Evolutionary conservation across 2,329 filamentous ascomycete genomes (phyloP).

Genomic region (Cladosporium sp.): DNA sequence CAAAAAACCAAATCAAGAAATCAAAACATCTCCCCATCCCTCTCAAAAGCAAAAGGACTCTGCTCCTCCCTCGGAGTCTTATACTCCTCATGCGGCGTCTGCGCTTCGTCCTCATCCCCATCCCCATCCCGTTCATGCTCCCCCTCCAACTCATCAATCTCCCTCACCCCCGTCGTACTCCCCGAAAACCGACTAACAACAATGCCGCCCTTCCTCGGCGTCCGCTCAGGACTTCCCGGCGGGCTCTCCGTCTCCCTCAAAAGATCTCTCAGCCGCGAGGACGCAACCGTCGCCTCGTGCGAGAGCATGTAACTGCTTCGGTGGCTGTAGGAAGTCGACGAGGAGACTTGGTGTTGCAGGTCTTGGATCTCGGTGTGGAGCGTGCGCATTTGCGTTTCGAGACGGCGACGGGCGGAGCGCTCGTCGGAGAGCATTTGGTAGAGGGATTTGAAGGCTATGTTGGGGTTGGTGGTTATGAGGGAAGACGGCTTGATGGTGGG

Average conservation of each 20-base stretch:
- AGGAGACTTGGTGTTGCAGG: constrained; percentile 31
- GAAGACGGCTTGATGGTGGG: constrained; percentile 1
- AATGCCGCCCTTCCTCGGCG: constrained; percentile 1
- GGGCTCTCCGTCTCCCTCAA: constrained; percentile 23
- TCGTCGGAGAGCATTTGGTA: constrained; percentile 36
- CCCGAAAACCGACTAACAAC: constrained; percentile 6
- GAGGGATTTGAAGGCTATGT: constrained; percentile 29
- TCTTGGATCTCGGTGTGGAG: constrained; percentile 27
- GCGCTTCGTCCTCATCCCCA: constrained; percentile 18
- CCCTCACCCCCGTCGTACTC: constrained; percentile 15
- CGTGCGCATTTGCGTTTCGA: constrained; percentile 28
- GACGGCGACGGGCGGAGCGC: constrained; percentile 30
- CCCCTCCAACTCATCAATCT: constrained; percentile 25
- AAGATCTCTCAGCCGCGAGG: constrained; percentile 21
- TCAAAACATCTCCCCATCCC: constrained; percentile 24
- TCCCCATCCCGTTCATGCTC: constrained; percentile 7
- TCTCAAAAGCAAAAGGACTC: constrained; percentile 18
- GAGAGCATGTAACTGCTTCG: constrained; percentile 25
- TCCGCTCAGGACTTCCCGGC: constrained; percentile 11
- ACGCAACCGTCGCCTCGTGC: constrained; percentile 2
- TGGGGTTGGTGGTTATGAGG: constrained; percentile 10
- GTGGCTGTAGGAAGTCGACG: constrained; percentile 19
- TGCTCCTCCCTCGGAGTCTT: constrained; percentile 26
- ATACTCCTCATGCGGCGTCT: constrained; percentile 26
- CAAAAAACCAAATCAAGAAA: too few species aligned